Conservation (phyloP, 2,329 filamentous ascomycete genomes). For the Talaromyces sp. region DNA sequence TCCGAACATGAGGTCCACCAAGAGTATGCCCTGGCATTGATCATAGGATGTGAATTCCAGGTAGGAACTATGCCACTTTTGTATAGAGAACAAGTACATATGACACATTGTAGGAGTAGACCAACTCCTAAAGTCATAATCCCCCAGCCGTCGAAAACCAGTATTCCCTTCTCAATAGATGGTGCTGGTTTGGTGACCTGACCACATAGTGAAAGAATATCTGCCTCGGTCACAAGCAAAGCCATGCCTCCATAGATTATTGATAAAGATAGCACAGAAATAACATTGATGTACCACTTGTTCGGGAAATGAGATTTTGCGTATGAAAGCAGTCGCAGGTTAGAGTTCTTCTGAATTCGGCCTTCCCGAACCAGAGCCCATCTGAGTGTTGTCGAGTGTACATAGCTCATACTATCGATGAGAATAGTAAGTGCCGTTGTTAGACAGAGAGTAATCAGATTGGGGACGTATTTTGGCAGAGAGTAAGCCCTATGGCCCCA, state of each 20-base stretch:
- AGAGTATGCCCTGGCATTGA: neutral
- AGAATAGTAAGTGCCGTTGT: neutral
- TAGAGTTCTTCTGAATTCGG: neutral
- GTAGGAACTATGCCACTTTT: neutral
- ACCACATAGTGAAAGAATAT: neutral
- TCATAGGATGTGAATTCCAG: slow-evolving; percentile 8
- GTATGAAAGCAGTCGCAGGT: neutral
- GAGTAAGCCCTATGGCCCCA: neutral
- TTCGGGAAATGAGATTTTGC: neutral
- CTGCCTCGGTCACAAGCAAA: neutral
- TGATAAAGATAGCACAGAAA: neutral
- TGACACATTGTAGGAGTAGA: neutral
- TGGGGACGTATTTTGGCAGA: neutral
- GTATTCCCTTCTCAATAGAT: neutral
- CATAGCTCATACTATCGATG: neutral
- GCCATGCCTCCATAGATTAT: neutral
- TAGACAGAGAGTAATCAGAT: neutral
- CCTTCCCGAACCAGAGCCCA: neutral
- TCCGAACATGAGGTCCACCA: neutral
- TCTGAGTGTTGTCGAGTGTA: neutral
- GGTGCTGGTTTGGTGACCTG: neutral
- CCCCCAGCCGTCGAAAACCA: neutral
- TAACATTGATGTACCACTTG: neutral
- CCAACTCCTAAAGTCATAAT: neutral
- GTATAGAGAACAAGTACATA: neutral